Conservation (phyloP, 2,329 filamentous ascomycete genomes). For the Cercospora sojina region DNA sequence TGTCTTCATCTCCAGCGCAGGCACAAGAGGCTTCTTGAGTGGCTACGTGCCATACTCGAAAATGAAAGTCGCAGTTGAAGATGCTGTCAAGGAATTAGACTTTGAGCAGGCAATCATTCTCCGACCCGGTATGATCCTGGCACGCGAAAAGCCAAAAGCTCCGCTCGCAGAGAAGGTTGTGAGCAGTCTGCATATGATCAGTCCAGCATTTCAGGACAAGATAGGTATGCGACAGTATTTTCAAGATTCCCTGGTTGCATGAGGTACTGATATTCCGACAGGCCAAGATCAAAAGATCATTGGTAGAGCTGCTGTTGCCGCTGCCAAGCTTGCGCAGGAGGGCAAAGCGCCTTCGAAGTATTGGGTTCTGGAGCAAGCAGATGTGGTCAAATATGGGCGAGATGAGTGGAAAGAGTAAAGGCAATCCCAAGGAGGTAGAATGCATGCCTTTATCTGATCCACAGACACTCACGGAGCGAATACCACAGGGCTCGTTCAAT, state of each 20-base stretch:
- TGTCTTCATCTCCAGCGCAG: conserved; percentile 40
- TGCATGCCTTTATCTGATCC: background rate
- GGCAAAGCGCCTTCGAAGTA: conserved; percentile 24
- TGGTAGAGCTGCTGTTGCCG: conserved; percentile 22
- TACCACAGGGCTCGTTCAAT: too few relatives aligned
- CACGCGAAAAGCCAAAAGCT: conserved; percentile 23
- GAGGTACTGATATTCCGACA: conserved; percentile 4
- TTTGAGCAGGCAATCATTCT: conserved; percentile 42
- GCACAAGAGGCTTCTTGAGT: conserved; percentile 35
- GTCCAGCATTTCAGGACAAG: conserved; percentile 20
- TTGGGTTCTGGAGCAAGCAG: conserved; percentile 25
- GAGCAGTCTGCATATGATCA: conserved; percentile 19
- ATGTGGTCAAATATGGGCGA: conserved; percentile 21
- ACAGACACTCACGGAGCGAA: too few relatives aligned
- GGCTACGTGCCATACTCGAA: conserved; percentile 39
- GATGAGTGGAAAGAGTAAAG: conserved; percentile 24
- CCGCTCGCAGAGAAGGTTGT: conserved; percentile 28
- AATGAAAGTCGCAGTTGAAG: conserved; percentile 43
- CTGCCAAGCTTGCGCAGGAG: conserved; percentile 19
- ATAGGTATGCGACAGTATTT: conserved; percentile 12
- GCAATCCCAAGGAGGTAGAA: too few relatives aligned
- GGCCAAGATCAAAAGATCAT: conserved; percentile 25
- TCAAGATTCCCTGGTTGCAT: background rate
- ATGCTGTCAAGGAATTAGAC: conserved; percentile 38
- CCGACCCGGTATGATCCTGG: conserved; percentile 40